A percentile compares a stretch with the other conserved stretches of the same genome.
Conservation (phyloP, 139 green algal genomes). For the Yamagishiella unicocca region DNA sequence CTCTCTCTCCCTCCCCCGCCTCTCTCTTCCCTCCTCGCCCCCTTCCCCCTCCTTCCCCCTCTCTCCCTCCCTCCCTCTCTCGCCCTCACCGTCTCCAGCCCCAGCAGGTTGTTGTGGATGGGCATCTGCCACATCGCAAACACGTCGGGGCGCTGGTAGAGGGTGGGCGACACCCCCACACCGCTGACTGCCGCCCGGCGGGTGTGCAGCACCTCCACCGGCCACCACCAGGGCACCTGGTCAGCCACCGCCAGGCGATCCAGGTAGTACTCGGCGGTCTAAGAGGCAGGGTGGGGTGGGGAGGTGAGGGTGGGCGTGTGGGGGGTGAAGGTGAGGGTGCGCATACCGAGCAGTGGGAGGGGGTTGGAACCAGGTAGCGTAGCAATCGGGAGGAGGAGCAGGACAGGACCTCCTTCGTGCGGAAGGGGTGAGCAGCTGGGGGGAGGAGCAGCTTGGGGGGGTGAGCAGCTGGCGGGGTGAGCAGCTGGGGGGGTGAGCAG, state of each 20-base stretch:
- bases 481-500: too few relatives aligned
- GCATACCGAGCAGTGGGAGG: too few relatives aligned
- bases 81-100: slow-evolving; percentile 18
- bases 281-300: neutral
- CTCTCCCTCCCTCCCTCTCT: neutral
- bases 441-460: too few relatives aligned
- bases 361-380: too few relatives aligned
- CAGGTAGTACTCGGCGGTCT: slow-evolving; percentile 36
- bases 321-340: too few relatives aligned
- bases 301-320: neutral
- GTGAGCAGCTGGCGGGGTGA: too few relatives aligned
- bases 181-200: slow-evolving; percentile 2
- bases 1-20: neutral
- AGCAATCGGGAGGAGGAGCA: too few relatives aligned
- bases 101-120: slow-evolving; percentile 15
- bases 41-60: neutral
- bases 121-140: slow-evolving; percentile 28
- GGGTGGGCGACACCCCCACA: neutral
- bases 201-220: slow-evolving; percentile 6
- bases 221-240: slow-evolving; percentile 65
- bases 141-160: slow-evolving; percentile 14
- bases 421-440: too few relatives aligned
- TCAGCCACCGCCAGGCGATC: slow-evolving; percentile 51
- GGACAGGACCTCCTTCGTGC: too few relatives aligned
- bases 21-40: neutral